Base-by-base conservation (phyloP, 1,139 yeast species). In the Yamadazyma triangularis region DNA sequence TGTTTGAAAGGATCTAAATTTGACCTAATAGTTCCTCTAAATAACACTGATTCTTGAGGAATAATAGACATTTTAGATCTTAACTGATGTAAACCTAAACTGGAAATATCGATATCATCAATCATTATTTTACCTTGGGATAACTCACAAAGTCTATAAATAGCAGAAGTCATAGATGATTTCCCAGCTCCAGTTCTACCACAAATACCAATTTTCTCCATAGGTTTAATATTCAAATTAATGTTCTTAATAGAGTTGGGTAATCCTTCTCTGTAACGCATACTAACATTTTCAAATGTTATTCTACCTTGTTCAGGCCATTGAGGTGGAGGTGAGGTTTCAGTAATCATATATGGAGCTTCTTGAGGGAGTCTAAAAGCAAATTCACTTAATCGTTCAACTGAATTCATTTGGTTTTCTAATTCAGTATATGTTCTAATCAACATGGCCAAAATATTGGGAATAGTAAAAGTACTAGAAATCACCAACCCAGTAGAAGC, bases 31-130 rank as follows among this genome's bases (percentile, higher is more conserved):
- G 93, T 80, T 32, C 96, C 96, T 9, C 83, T 69, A 57, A 88
- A 88, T 47, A 88, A 61, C 0, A 94, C 86, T 14, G 96, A 95
- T 52, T 88, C 96, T 59, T 88, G 96, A 9, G 96, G 96, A 53
- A 88, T 88, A 44, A 88, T 88, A 1, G 95, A 60, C 77, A 45
- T 84, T 64, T 85, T 51, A 68, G 81, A 63, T 39, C 98, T 79
- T 44, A 91, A 69, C 40, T 79, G 81, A 34, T 70, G 72, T 42
- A 91, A 71, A 6, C 96, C 96, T 44, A 91, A 73, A 21, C 73
- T 56, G 2, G 76, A 54, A n/a, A 40, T 76, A 47, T 80, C 83
- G 22, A 78, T 44, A 2, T 69, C 83, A 50, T 81, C 89, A 44
- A 82, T 76, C 2, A 46, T 35, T 30, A 81, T 69, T 11, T 48